These are phyloP conservation scores for Cytauxzoon felis DNA, from an alignment of 169 alveolate species.

Conservation along the genomic window DNA sequence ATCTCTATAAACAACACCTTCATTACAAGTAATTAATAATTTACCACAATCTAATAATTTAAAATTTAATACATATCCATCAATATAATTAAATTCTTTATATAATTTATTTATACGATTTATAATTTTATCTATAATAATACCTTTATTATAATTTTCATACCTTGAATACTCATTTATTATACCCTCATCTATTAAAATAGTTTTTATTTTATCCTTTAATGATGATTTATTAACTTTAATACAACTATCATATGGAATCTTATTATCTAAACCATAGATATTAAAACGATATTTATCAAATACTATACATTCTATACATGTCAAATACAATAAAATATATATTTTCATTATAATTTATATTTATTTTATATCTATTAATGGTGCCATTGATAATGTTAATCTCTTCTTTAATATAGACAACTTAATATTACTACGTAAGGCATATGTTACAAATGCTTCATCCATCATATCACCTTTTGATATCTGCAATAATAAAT, in stretches of 20 bases:
- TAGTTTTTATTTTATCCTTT: background rate
- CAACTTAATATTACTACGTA: slow-evolving; percentile 33
- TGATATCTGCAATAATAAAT: slow-evolving; percentile 19
- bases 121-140: background rate
- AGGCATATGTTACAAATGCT: slow-evolving; percentile 9
- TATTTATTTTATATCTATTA: background rate
- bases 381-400: background rate
- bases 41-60: slow-evolving; percentile 2
- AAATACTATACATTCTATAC: background rate
- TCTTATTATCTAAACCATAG: background rate
- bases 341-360: background rate
- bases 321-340: background rate
- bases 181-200: slow-evolving; percentile 22
- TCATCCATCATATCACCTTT: background rate
- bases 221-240: slow-evolving; percentile 3
- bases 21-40: slow-evolving; percentile 24
- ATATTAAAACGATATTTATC: background rate
- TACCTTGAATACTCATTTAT: background rate
- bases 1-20: slow-evolving; percentile 22
- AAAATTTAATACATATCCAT: slow-evolving; percentile 9
- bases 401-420: slow-evolving; percentile 14
- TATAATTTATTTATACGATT: slow-evolving; percentile 18
- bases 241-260: background rate
- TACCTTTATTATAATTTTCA: background rate
- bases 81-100: slow-evolving; percentile 8